phyloP scores from a whole-genome alignment of 495 filamentous ascomycete genomes.

The Daldinia caldariorum region DNA sequence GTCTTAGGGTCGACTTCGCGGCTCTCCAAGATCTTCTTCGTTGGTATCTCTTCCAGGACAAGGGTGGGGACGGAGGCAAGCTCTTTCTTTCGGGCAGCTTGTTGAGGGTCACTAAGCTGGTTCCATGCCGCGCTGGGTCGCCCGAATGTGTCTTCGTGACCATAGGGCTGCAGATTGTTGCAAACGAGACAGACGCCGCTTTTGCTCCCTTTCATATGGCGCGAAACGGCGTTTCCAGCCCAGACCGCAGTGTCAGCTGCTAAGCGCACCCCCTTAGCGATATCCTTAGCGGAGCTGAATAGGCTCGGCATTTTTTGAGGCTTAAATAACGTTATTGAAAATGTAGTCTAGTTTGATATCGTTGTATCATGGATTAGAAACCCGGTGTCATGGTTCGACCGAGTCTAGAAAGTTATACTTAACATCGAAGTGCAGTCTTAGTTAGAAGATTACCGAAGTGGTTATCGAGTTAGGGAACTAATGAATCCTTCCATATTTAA shows the following conservation, averaged over 20 bases:
- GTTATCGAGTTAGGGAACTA: background rate
- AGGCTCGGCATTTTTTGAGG: background rate
- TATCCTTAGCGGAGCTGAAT: background rate
- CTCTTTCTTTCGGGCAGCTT: constrained; percentile 17
- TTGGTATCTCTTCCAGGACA: constrained; percentile 19
- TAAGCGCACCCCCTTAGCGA: background rate
- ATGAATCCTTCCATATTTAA: background rate
- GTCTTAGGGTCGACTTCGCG: constrained; percentile 26
- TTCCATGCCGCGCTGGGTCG: background rate
- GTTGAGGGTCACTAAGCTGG: background rate
- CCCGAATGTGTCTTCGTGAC: background rate
- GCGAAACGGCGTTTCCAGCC: background rate
- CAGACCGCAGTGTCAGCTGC: background rate
- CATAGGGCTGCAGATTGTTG: constrained; percentile 1
- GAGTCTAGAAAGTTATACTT: background rate
- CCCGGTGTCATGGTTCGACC: background rate
- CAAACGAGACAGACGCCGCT: background rate
- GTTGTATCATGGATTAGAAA: background rate
- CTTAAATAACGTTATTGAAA: background rate
- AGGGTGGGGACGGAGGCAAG: constrained; percentile 25
- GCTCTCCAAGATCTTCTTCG: constrained; percentile 33
- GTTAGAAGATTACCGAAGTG: background rate
- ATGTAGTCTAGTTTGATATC: background rate
- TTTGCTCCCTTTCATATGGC: background rate
- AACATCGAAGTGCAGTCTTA: background rate